Evolutionary conservation across 2,329 filamentous ascomycete species (phyloP), one percentile per base, ranked within the genome.

Genomic region (Simplicillium aogashimaense): DNA sequence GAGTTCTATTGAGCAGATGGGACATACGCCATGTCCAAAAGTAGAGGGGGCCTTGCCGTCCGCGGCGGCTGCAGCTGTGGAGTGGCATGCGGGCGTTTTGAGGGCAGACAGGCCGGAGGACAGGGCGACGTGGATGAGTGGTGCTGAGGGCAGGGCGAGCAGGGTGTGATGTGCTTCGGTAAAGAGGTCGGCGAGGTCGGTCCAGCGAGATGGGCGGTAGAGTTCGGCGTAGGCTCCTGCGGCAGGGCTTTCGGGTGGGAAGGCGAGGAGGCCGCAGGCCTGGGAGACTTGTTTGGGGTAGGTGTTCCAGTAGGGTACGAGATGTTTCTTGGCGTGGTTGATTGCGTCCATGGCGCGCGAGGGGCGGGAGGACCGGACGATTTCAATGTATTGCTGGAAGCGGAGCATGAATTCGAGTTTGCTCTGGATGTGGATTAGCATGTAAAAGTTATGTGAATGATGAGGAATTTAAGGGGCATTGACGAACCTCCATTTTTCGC

Each of bases 21-120:
- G 92, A 53, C 92, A 98, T 33, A 97, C 79, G 37, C 79, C 82
- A 7, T 84, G 82, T 2, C 78, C 79, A 1, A 83, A 74, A 20
- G 67, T 70, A 2, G 59, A 54, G 16, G 42, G 36, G 14, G 35
- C 35, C 43, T 39, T 46, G 47, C 8, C 43, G 50, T 37, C 48
- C 35, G 35, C 32, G 1, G 75, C 72, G 4, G 75, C 66, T 16
- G 69, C 66, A n/a, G n/a, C n/a, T 25, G 20, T 25, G 2, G 83
- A 83, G 64, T 97, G 89, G 58, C 92, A 98, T 13, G 87, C 81
- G 0, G 92, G 92, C 1, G 92, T 97, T 62, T 98, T 98, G 49
- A 98, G 80, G 1, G 92, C 89, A 0, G 89, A 95, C 9, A 98
- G 75, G 7, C 92, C 92, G 0, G 89, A 88, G 1, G 83, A 87